Conservation (phyloP, 208 protist species). For the Acanthamoeba royreba region DNA sequence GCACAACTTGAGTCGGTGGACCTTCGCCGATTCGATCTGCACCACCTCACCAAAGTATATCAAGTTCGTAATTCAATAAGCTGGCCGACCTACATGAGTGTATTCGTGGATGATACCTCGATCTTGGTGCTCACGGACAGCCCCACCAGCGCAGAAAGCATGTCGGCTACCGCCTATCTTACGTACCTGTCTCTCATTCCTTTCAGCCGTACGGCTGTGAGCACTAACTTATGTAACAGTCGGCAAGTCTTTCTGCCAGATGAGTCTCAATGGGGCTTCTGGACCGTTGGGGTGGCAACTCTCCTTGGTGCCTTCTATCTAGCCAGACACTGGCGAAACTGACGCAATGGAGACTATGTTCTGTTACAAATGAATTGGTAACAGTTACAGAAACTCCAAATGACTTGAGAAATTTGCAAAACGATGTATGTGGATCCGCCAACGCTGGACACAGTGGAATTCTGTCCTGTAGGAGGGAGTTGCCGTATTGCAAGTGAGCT, state of each 20-base stretch:
- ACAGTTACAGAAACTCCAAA: no score
- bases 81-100: background rate
- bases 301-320: background rate
- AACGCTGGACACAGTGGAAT: no score
- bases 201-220: background rate
- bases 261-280: background rate
- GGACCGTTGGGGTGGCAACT: background rate
- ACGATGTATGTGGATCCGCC: no score
- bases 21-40: background rate
- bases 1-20: background rate
- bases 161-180: no score
- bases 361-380: no score
- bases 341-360: no score
- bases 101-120: background rate
- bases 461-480: no score
- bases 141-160: background rate
- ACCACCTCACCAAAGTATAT: background rate
- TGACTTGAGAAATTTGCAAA: no score
- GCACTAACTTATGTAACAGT: background rate
- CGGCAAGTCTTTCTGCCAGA: background rate
- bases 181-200: no score
- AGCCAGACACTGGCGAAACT: background rate
- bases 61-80: background rate
- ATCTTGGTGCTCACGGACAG: background rate
- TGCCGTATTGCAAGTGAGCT: no score